Evolutionary conservation across 306 rosid species (phyloP).

Genomic region (Dryas drummondii): DNA sequence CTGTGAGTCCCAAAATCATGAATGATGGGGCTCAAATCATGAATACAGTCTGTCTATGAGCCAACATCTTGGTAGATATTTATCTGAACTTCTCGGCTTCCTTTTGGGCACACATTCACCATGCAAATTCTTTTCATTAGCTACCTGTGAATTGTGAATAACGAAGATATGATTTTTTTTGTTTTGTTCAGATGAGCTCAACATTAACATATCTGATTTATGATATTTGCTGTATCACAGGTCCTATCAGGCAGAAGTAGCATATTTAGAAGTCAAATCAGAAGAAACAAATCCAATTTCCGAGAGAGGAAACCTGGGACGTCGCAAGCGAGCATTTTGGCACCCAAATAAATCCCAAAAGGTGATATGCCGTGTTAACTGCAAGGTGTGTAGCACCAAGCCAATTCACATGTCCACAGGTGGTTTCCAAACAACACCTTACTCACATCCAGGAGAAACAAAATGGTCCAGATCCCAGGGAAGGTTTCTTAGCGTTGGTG

Average conservation of each 20-base stretch:
- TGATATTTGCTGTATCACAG: conserved; percentile 34
- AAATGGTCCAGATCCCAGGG: conserved; percentile 81
- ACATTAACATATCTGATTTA: neutral
- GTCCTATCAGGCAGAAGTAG: conserved; percentile 86
- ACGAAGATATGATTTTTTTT: neutral
- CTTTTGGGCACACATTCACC: neutral
- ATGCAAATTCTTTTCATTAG: neutral
- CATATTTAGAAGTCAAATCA: conserved; percentile 69
- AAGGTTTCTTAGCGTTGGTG: conserved; percentile 80
- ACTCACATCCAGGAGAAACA: conserved; percentile 42
- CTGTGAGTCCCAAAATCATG: neutral
- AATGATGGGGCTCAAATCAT: neutral
- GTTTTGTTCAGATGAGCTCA: neutral
- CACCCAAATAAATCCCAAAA: conserved; percentile 43
- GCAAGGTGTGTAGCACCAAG: conserved; percentile 60
- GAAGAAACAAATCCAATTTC: conserved; percentile 44
- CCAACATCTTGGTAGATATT: neutral
- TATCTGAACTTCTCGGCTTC: neutral
- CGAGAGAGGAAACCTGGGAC: conserved; percentile 37
- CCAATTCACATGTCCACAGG: conserved; percentile 29
- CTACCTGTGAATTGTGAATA: neutral
- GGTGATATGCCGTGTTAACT: conserved; percentile 65
- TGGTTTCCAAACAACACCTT: conserved; percentile 33
- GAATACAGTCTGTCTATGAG: neutral
- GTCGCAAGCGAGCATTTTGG: conserved; percentile 21